A percentile compares a stretch with the other conserved stretches of the same genome.
phyloP scores from a whole-genome alignment of 768 basidiomycete species.

The Pleurotus salmoneostramineus region DNA sequence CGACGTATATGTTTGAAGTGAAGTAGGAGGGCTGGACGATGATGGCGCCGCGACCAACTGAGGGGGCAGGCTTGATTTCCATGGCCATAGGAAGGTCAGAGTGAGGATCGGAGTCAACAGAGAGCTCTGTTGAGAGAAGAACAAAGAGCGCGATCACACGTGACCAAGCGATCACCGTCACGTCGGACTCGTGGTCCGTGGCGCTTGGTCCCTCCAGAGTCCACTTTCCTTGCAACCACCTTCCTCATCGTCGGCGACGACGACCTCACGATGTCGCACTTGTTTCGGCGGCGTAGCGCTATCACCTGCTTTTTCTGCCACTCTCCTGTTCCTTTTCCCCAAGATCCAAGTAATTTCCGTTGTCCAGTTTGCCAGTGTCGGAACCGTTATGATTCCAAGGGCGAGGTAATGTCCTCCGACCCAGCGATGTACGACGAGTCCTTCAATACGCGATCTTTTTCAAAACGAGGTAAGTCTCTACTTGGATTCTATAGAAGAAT shows the following conservation, averaged over 20 bases:
- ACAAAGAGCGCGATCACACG: neutral
- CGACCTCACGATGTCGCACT: slow-evolving; percentile 26
- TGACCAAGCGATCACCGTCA: neutral
- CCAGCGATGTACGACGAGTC: slow-evolving; percentile 85
- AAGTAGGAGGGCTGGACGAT: slow-evolving; percentile 74
- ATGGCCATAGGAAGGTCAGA: slow-evolving; percentile 30
- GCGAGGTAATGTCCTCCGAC: slow-evolving; percentile 80
- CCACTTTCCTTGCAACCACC: slow-evolving; percentile 1
- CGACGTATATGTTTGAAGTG: slow-evolving; percentile 71
- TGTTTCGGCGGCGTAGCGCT: slow-evolving; percentile 52
- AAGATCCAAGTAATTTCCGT: slow-evolving; percentile 54
- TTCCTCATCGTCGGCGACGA: neutral
- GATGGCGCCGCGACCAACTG: slow-evolving; percentile 55
- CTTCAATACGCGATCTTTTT: slow-evolving; percentile 67
- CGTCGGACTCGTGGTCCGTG: neutral
- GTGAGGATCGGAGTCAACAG: no score
- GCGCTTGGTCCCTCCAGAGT: neutral
- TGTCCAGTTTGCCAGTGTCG: slow-evolving; percentile 68
- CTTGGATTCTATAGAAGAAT: neutral
- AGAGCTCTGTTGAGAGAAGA: no score
- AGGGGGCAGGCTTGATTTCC: slow-evolving; percentile 50
- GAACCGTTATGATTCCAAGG: slow-evolving; percentile 69
- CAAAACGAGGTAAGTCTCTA: slow-evolving; percentile 56
- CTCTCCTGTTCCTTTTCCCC: slow-evolving; percentile 35
- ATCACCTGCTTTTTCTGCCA: slow-evolving; percentile 75